Percentiles rank a stretch among this genome's conserved stretches.
These are phyloP conservation scores for Hypoxylon sp. DNA, from an alignment of 2,329 filamentous ascomycete species.

Conservation along the genomic window DNA sequence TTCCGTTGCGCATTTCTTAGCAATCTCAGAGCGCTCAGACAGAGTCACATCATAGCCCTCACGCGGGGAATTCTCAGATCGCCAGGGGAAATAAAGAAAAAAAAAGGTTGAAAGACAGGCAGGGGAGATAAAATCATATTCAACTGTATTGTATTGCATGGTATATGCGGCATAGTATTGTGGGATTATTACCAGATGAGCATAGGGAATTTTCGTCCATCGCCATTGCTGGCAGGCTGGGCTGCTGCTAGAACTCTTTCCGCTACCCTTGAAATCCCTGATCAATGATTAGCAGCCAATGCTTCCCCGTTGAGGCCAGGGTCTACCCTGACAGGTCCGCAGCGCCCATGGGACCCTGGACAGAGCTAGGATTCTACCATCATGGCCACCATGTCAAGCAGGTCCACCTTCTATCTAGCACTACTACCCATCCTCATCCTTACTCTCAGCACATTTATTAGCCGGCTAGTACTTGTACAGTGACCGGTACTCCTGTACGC, in stretches of 20 bases:
- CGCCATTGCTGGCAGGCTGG: constrained; percentile 33
- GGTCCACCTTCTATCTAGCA: constrained; percentile 48
- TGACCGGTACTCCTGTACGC: constrained; percentile 27
- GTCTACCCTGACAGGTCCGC: constrained; percentile 51
- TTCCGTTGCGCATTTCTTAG: constrained; percentile 50
- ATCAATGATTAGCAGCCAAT: constrained; percentile 53
- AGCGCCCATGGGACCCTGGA: constrained; percentile 48
- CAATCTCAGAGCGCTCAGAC: constrained; percentile 47
- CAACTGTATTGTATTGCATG: constrained; percentile 19
- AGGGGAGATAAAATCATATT: constrained; percentile 25
- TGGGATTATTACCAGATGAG: constrained; percentile 41
- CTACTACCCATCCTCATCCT: constrained; percentile 47
- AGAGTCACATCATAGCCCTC: constrained; percentile 45
- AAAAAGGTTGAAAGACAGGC: constrained; percentile 15
- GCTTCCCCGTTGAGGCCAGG: constrained; percentile 51
- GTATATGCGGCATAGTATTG: constrained; percentile 35
- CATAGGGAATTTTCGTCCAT: constrained; percentile 45
- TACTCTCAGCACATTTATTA: constrained; percentile 48
- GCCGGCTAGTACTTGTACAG: constrained; percentile 32
- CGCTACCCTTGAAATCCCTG: constrained; percentile 50
- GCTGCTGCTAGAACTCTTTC: constrained; percentile 34
- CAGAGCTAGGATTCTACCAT: constrained; percentile 51
- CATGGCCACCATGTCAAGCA: constrained; percentile 51
- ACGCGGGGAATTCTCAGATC: constrained; percentile 52
- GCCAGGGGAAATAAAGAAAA: constrained; percentile 38